These are phyloP conservation scores for Penicillium bialowiezense DNA, from an alignment of 495 filamentous ascomycete species.

Conservation along the genomic window DNA sequence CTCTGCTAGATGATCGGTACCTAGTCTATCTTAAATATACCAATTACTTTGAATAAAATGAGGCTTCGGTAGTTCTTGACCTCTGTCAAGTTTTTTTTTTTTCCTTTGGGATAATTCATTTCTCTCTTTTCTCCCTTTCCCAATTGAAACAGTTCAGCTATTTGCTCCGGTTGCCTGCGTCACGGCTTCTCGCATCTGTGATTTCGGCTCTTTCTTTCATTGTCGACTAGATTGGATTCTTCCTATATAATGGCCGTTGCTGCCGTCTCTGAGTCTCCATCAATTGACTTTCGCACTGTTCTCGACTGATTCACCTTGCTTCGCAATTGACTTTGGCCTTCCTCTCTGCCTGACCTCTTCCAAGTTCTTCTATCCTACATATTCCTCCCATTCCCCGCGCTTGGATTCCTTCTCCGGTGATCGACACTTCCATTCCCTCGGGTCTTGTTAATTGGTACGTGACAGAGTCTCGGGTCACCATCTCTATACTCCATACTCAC, in stretches of 20 bases:
- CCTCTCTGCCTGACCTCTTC: neutral
- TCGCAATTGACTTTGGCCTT: neutral
- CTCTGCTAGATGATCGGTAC: constrained; percentile 1
- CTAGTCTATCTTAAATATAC: neutral
- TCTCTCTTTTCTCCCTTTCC: neutral
- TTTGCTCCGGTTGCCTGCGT: constrained; percentile 18
- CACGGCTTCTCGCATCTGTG: constrained; percentile 12
- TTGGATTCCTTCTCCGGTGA: constrained; percentile 19
- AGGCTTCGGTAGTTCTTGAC: constrained; percentile 5
- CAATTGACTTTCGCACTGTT: constrained; percentile 2
- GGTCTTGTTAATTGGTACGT: constrained; percentile 22
- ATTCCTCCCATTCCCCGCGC: neutral
- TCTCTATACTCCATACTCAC: neutral
- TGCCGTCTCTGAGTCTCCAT: neutral
- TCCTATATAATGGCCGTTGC: constrained; percentile 20
- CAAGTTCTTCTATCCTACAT: neutral
- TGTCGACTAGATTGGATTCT: no score
- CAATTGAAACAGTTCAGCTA: neutral
- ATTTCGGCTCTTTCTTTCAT: constrained; percentile 2
- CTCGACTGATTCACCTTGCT: neutral
- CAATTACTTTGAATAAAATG: neutral
- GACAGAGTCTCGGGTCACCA: constrained; percentile 12
- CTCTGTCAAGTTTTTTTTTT: neutral
- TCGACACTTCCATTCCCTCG: constrained; percentile 26
- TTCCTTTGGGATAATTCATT: neutral